Percentiles rank a stretch among this genome's conserved stretches.
Conservation (phyloP, 2,329 filamentous ascomycete genomes). For the Exophiala sideris region DNA sequence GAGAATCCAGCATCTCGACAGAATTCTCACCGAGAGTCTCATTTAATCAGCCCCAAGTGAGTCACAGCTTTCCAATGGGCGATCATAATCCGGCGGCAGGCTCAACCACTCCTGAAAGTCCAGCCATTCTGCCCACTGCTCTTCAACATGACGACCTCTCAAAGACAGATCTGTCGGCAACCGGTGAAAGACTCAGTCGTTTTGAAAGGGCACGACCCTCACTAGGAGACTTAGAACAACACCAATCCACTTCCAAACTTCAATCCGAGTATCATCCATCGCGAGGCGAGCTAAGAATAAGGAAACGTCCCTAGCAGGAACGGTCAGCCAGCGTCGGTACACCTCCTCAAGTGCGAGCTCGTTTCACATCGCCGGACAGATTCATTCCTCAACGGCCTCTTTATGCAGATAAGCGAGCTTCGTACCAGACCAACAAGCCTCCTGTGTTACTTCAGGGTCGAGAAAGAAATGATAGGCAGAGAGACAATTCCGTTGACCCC, state of each 20-base stretch:
- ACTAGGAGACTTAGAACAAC: slow-evolving; percentile 8
- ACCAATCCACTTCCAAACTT: slow-evolving; percentile 12
- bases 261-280: slow-evolving; percentile 13
- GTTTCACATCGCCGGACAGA: slow-evolving; percentile 50
- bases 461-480: slow-evolving; percentile 46
- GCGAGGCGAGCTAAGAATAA: background rate
- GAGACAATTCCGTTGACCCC: slow-evolving; percentile 48
- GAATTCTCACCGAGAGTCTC: background rate
- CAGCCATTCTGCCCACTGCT: background rate
- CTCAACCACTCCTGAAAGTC: too few relatives aligned
- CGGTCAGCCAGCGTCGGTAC: slow-evolving; percentile 13
- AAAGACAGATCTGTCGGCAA: background rate
- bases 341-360: slow-evolving; percentile 19
- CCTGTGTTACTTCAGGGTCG: slow-evolving; percentile 30
- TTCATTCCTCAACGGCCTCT: slow-evolving; percentile 41
- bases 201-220: slow-evolving; percentile 1
- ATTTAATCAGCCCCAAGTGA: too few relatives aligned
- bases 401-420: slow-evolving; percentile 27
- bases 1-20: background rate
- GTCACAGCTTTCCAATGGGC: background rate
- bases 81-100: background rate
- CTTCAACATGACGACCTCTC: background rate
- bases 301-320: slow-evolving; percentile 21
- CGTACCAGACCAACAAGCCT: slow-evolving; percentile 52
- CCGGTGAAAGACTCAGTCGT: too few relatives aligned